phyloP scores from a whole-genome alignment of 2,329 filamentous ascomycete genomes.

The Trichoderma cornu-damae region DNA sequence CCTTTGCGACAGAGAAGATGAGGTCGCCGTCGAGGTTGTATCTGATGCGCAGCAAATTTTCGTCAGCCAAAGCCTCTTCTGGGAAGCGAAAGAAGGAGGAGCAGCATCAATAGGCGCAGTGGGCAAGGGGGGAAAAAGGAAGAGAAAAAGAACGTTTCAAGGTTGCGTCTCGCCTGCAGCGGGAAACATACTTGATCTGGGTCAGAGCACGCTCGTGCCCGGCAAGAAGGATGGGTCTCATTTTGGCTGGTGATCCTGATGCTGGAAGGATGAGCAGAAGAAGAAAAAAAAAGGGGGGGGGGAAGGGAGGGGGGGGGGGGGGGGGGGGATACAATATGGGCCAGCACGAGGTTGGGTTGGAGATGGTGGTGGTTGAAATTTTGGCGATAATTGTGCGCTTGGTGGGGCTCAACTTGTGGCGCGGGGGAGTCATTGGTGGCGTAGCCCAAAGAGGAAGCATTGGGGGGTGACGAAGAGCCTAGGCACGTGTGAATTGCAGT shows the following conservation, averaged over 20 bases:
- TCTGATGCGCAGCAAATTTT: slow-evolving; percentile 37
- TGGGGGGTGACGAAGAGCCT: not conserved
- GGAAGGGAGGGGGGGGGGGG: slow-evolving; percentile 7
- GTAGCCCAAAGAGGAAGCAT: not conserved
- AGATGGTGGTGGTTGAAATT: slow-evolving; percentile 35
- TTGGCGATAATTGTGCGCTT: slow-evolving; percentile 43
- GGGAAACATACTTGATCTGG: slow-evolving; percentile 73
- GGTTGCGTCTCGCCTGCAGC: slow-evolving; percentile 6
- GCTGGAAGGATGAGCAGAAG: slow-evolving; percentile 25
- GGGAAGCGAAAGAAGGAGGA: slow-evolving; percentile 1
- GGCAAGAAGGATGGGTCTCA: slow-evolving; percentile 94
- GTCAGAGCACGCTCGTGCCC: slow-evolving; percentile 96
- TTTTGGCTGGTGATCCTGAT: slow-evolving; percentile 36
- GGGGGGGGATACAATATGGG: slow-evolving; percentile 14
- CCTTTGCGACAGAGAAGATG: slow-evolving; percentile 92
- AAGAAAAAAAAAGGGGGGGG: slow-evolving; percentile 1
- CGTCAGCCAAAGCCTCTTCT: slow-evolving; percentile 9
- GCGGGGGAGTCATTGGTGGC: slow-evolving; percentile 17
- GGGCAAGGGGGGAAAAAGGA: slow-evolving; percentile 4
- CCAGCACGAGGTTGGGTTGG: slow-evolving; percentile 19
- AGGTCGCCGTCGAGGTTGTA: slow-evolving; percentile 95
- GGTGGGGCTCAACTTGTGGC: slow-evolving; percentile 34
- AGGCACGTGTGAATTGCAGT: not conserved
- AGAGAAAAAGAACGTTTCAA: not conserved
- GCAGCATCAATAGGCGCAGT: not conserved